phyloP scores from a whole-genome alignment of 352 stramenopile genomes.

The Globisporangium solare region DNA sequence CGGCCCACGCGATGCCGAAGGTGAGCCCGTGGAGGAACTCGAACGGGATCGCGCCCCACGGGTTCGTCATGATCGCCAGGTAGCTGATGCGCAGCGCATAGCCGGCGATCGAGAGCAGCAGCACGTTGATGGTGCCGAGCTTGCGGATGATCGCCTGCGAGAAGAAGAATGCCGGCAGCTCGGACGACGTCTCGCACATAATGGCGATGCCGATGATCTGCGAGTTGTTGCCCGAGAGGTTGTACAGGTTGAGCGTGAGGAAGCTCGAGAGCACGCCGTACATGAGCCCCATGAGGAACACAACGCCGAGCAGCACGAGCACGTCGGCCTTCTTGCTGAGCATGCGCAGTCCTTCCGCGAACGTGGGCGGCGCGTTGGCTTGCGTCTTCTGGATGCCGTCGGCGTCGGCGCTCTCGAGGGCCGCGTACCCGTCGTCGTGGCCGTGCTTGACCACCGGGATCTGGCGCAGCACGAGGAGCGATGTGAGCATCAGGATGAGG shows the following conservation, averaged over 20 bases:
- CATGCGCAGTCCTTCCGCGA: conserved; percentile 33
- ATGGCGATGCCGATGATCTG: conserved; percentile 80
- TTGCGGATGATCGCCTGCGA: conserved; percentile 61
- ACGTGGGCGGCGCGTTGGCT: conserved; percentile 25
- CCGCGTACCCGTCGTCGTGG: conserved; percentile 17
- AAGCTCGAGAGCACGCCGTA: conserved; percentile 81
- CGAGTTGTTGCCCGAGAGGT: conserved; percentile 60
- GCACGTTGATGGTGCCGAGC: conserved; percentile 67
- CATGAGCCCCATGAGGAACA: conserved; percentile 81
- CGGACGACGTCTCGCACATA: conserved; percentile 73
- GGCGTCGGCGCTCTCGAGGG: conserved; percentile 18
- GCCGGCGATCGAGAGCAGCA: conserved; percentile 63
- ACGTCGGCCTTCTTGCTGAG: conserved; percentile 50
- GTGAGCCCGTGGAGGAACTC: conserved; percentile 76
- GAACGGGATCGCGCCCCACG: conserved; percentile 74
- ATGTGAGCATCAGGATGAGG: conserved; percentile 39
- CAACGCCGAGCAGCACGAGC: conserved; percentile 60
- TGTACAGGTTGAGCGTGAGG: conserved; percentile 79
- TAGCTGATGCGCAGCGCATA: conserved; percentile 69
- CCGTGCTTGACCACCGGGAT: conserved; percentile 49
- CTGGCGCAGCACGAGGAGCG: conserved; percentile 55
- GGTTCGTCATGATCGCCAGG: conserved; percentile 75
- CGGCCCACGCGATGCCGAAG: conserved; percentile 70
- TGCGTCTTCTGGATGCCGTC: conserved; percentile 2
- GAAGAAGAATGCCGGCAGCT: conserved; percentile 81